Conservation (phyloP, 495 filamentous ascomycete genomes). For the Penicillium manginii region DNA sequence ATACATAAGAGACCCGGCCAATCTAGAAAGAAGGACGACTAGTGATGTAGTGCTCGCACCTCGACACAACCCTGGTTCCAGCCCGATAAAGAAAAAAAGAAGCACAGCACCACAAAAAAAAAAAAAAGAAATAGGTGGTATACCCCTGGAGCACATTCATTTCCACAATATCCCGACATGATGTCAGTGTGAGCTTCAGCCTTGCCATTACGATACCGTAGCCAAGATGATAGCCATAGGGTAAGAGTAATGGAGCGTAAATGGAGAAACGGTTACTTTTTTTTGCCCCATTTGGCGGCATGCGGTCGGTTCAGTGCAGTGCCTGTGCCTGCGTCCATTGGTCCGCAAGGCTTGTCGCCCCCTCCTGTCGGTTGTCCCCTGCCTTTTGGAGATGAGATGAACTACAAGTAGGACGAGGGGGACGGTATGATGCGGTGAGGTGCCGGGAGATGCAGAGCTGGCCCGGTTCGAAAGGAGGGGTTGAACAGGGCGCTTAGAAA, state of each 20-base stretch:
- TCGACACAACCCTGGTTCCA: not conserved
- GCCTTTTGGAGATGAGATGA: conserved; percentile 4
- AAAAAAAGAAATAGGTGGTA: not conserved
- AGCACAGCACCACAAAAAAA: not conserved
- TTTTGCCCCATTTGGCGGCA: too few species aligned
- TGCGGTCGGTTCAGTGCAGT: too few species aligned
- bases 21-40: too few species aligned
- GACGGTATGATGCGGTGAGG: not conserved
- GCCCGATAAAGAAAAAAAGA: not conserved
- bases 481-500: conserved; percentile 1
- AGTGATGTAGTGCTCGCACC: not conserved
- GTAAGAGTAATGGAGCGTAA: too few species aligned
- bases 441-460: conserved; percentile 16
- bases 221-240: not conserved
- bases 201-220: too few species aligned
- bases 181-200: too few species aligned
- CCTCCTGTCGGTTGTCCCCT: not conserved
- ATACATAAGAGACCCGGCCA: too few species aligned
- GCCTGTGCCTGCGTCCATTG: not conserved
- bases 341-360: too few species aligned
- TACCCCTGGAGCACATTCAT: not conserved
- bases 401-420: not conserved
- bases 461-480: conserved; percentile 22
- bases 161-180: not conserved
- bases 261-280: too few species aligned